Evolutionary conservation across 2,329 filamentous ascomycete genomes (phyloP).

Genomic region (Cladophialophora psammophila): DNA sequence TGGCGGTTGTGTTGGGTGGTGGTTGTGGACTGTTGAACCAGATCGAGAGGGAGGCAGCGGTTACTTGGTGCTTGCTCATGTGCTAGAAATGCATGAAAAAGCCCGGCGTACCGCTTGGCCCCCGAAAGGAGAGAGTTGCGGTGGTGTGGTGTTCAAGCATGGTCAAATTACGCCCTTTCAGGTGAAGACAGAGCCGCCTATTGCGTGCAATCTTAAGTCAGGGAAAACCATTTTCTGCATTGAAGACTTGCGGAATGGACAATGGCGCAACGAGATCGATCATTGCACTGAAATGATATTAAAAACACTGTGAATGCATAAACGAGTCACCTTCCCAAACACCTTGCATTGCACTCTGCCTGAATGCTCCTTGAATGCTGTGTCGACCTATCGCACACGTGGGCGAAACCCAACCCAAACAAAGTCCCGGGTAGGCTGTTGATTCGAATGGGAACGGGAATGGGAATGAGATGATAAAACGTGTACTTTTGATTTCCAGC

Average conservation of each 20-base stretch:
- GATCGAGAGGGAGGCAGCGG: constrained; percentile 5
- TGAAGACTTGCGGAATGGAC: constrained; percentile 13
- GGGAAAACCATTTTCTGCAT: constrained; percentile 9
- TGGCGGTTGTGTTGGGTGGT: constrained; percentile 20
- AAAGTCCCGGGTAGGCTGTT: too few species aligned
- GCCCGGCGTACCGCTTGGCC: neutral
- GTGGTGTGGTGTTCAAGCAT: constrained; percentile 5
- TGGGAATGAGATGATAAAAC: too few species aligned
- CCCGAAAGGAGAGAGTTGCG: neutral
- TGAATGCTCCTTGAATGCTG: neutral
- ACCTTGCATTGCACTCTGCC: neutral
- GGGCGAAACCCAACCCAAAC: too few species aligned
- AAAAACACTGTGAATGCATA: neutral
- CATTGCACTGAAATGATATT: constrained; percentile 27
- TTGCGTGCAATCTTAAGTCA: constrained; percentile 4
- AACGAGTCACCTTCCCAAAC: neutral
- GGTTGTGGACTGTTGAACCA: constrained; percentile 24
- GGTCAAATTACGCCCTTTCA: constrained; percentile 6
- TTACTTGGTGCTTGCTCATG: constrained; percentile 3
- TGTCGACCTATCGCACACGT: too few species aligned
- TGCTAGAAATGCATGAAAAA: neutral
- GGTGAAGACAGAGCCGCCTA: constrained; percentile 4
- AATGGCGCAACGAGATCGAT: constrained; percentile 20
- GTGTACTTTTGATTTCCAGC: too few species aligned
- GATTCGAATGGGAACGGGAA: too few species aligned